These are phyloP conservation scores for Cryptococcus wingfieldii DNA, from an alignment of 1,284 basidiomycete genomes.

Conservation along the genomic window DNA sequence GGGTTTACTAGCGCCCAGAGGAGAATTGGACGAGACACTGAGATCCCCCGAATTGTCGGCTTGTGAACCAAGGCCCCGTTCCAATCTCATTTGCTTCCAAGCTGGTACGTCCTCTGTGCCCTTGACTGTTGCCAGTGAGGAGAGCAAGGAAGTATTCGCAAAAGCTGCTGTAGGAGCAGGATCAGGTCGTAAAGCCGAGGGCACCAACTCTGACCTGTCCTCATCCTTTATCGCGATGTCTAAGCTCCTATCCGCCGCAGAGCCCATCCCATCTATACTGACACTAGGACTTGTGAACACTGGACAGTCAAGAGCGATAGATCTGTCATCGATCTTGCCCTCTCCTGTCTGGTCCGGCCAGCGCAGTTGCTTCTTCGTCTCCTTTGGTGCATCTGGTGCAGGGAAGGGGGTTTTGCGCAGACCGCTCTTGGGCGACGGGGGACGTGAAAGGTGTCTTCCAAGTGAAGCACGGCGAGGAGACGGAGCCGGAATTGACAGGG, in stretches of 20 bases:
- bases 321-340: conserved; percentile 17
- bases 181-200: conserved; percentile 5
- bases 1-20: background rate
- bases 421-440: conserved; percentile 9
- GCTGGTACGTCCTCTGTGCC: conserved; percentile 9
- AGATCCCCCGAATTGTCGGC: conserved; percentile 5
- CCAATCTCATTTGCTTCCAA: conserved; percentile 18
- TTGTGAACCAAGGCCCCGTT: conserved; percentile 1
- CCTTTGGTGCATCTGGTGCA: background rate
- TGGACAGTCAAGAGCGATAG: conserved; percentile 16
- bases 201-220: conserved; percentile 3
- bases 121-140: background rate
- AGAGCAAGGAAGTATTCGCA: background rate
- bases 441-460: background rate
- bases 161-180: background rate
- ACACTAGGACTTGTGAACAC: conserved; percentile 11
- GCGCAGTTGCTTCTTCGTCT: conserved; percentile 4
- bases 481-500: conserved; percentile 12
- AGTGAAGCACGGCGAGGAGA: conserved; percentile 12
- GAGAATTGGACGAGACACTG: conserved; percentile 3
- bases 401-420: conserved; percentile 9
- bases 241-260: background rate
- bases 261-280: background rate
- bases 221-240: conserved; percentile 9
- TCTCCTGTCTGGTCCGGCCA: conserved; percentile 17